Conservation (phyloP, 192 early-diverging fungal species). For the Radiomyces spectabilis region DNA sequence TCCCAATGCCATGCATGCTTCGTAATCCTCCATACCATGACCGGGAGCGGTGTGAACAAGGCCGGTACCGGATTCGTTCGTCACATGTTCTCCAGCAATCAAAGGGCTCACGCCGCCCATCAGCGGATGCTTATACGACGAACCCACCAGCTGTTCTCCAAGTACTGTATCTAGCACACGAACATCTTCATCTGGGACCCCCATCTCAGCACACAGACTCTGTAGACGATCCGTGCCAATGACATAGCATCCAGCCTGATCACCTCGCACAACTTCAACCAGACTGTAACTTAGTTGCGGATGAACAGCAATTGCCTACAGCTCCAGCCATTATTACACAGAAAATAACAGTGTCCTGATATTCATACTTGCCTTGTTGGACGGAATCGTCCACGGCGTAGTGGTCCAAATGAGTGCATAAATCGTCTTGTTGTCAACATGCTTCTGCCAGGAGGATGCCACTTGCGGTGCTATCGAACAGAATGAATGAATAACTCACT, state of each 20-base stretch:
- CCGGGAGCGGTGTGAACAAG: constrained; percentile 79
- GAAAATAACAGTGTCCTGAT: not conserved
- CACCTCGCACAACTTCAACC: constrained; percentile 16
- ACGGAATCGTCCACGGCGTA: constrained; percentile 76
- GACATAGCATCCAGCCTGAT: constrained; percentile 21
- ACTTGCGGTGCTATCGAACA: no score
- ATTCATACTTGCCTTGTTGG: constrained; percentile 43
- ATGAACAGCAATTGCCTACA: constrained; percentile 56
- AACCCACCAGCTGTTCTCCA: constrained; percentile 46
- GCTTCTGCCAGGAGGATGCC: no score
- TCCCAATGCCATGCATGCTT: constrained; percentile 42
- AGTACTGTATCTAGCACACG: constrained; percentile 9
- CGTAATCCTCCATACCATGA: constrained; percentile 81
- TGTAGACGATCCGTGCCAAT: constrained; percentile 38
- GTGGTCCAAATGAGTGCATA: constrained; percentile 69
- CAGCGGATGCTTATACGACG: constrained; percentile 49
- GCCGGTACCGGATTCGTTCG: constrained; percentile 66
- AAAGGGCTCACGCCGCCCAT: constrained; percentile 39
- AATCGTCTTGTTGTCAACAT: no score
- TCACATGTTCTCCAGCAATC: constrained; percentile 60
- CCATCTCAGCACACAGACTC: constrained; percentile 26
- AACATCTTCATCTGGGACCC: not conserved
- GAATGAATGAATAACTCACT: no score
- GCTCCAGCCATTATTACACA: not conserved
- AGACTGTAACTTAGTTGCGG: constrained; percentile 55